phyloP scores from a whole-genome alignment of 768 basidiomycete species.

The Terana coerulea region DNA sequence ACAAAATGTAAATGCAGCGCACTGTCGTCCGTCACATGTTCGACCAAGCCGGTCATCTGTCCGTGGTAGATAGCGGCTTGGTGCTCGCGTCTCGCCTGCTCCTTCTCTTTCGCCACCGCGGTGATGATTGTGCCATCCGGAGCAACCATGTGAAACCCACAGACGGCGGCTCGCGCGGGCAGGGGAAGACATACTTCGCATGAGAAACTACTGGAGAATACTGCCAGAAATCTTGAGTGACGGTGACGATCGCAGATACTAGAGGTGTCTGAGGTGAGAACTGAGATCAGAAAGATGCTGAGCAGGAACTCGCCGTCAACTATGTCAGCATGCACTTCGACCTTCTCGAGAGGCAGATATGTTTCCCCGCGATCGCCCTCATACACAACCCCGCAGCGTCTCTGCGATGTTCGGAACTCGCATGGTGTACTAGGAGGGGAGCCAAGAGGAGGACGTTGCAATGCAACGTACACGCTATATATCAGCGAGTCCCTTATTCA shows the following conservation, averaged over 20 bases:
- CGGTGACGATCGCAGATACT: constrained; percentile 7
- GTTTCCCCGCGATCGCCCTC: too few species aligned
- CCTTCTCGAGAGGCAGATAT: constrained; percentile 6
- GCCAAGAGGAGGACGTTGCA: too few species aligned
- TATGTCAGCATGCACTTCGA: constrained; percentile 4
- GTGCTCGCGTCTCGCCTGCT: constrained; percentile 36
- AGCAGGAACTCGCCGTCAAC: neutral
- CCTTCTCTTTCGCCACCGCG: constrained; percentile 48
- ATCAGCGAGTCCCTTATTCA: too few species aligned
- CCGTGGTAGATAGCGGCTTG: constrained; percentile 38
- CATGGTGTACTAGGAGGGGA: too few species aligned
- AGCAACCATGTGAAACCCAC: constrained; percentile 45
- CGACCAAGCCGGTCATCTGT: constrained; percentile 40
- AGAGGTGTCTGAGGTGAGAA: neutral
- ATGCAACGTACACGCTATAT: too few species aligned
- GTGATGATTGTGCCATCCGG: constrained; percentile 39
- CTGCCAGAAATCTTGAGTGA: constrained; percentile 10
- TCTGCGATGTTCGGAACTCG: too few species aligned
- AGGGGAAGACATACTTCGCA: constrained; percentile 56
- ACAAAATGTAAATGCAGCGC: constrained; percentile 17
- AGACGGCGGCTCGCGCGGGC: constrained; percentile 50
- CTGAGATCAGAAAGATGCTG: too few species aligned
- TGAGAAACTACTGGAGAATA: constrained; percentile 27
- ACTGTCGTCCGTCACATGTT: constrained; percentile 51
- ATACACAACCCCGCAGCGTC: too few species aligned